Conservation (phyloP, 768 basidiomycete species). For the Tricholoma saponaceum region DNA sequence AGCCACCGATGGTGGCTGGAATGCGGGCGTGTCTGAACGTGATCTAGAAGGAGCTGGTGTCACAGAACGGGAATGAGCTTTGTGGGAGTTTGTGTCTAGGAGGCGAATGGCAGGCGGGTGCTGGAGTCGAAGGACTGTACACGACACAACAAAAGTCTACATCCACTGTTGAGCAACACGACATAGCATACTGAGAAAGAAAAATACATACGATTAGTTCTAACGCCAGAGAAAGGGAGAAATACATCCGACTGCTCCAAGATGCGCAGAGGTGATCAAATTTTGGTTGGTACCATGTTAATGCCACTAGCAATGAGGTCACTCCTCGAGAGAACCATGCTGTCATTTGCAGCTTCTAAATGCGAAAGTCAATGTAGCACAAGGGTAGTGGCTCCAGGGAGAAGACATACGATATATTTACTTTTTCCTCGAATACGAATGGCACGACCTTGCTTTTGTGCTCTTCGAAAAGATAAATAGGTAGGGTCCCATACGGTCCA, state of each 20-base stretch:
- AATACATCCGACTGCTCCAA: slow-evolving; percentile 39
- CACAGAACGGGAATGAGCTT: slow-evolving; percentile 35
- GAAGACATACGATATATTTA: slow-evolving; percentile 53
- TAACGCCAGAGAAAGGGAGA: slow-evolving; percentile 36
- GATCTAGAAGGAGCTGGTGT: slow-evolving; percentile 32
- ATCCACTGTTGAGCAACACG: background rate
- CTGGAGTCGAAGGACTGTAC: slow-evolving; percentile 54
- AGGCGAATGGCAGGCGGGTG: slow-evolving; percentile 71
- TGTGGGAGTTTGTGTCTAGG: slow-evolving; percentile 50
- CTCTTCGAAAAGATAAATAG: slow-evolving; percentile 54
- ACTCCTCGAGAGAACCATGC: slow-evolving; percentile 55
- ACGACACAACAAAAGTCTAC: slow-evolving; percentile 52
- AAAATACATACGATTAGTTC: slow-evolving; percentile 55
- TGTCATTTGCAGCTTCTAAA: slow-evolving; percentile 54
- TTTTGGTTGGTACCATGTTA: slow-evolving; percentile 37
- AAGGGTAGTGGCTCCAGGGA: background rate
- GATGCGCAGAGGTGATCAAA: slow-evolving; percentile 37
- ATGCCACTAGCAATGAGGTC: slow-evolving; percentile 42
- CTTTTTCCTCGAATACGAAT: slow-evolving; percentile 63
- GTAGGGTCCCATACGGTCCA: slow-evolving; percentile 91
- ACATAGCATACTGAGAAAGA: background rate
- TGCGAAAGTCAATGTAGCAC: background rate
- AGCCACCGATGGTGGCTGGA: slow-evolving; percentile 12
- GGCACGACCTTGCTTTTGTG: slow-evolving; percentile 67
- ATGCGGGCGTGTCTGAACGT: slow-evolving; percentile 14